Evolutionary conservation across 371 early-diverging fungal genomes (phyloP), one percentile per base, ranked within the genome.

Genomic region (Mucor ambiguus): DNA sequence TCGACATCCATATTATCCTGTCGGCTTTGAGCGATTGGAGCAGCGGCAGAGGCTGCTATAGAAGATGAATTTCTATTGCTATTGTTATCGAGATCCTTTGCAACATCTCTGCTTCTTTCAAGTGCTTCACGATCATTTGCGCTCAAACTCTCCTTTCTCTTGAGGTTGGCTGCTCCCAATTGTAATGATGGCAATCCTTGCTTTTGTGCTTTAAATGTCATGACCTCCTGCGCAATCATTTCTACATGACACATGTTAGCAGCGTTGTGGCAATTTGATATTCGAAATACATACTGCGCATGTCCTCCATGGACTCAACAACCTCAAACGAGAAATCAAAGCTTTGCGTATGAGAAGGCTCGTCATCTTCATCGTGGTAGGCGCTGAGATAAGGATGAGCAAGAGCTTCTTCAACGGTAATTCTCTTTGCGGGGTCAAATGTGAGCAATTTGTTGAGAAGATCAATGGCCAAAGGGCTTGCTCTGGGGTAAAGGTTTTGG

Each of bases 271-370:
- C 28, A 28, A 14, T 14, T 52, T 16, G 14, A 3, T 5, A 6
- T 12, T 52, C 14, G 12, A 9, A 32, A 30, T 56, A 52, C 66
- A n/a, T 84, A 92, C 75, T 80, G 52, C 91, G 92, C 92, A 98
- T 95, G 18, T 94, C 94, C 41, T 92, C 92, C 68, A 96, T 91
- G 2, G 87, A 80, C 52, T 95, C 94, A 24, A 93, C 85, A 22
- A 85, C 79, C 78, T 98, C 98, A 78, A 98, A 98, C 1, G 93
- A 90, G 81, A 98, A 96, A 77, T 96, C 96, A 85, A 96, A 97
- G 22, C 76, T 59, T 32, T 83, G 83, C 12, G 84, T 82, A 70
- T 92, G 91, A 35, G 82, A 72, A 6, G 92, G 90, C 80, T 92
- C 92, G 64, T 93, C 93, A 54, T 92, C 88, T 64, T 84, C 83